phyloP scores from a whole-genome alignment of 202 grass and related monocot species.

The Setaria italica region DNA sequence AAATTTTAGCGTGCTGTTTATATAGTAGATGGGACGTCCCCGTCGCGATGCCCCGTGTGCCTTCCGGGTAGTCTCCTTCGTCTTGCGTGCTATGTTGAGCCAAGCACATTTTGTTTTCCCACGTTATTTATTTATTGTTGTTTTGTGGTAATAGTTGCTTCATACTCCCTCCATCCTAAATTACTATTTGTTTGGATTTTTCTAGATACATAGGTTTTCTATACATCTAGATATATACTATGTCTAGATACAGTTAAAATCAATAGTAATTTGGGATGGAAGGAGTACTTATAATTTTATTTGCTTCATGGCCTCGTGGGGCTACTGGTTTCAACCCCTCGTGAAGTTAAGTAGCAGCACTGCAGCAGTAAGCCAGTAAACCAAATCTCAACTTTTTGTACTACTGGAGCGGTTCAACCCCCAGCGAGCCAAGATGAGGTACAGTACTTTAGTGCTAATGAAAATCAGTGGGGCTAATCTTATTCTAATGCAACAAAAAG shows the following conservation, averaged over 20 bases:
- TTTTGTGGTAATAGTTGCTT: not conserved
- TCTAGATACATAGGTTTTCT: too few species aligned
- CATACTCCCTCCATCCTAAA: too few species aligned
- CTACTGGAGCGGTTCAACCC: not conserved
- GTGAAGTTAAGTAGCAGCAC: not conserved
- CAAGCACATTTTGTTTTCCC: slow-evolving; percentile 4
- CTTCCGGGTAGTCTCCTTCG: not conserved
- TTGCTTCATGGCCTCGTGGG: not conserved
- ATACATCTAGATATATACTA: too few species aligned
- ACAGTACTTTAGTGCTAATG: not conserved
- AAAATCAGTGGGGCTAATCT: not conserved
- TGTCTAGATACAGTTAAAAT: too few species aligned
- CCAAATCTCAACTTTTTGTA: not conserved
- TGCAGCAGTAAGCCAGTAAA: not conserved
- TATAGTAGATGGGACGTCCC: not conserved
- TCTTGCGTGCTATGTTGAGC: slow-evolving; percentile 28
- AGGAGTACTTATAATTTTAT: not conserved
- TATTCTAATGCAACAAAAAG: slow-evolving; percentile 3
- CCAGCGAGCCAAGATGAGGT: not conserved
- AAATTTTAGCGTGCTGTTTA: slow-evolving; percentile 25
- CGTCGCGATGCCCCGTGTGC: slow-evolving; percentile 11
- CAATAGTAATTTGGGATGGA: too few species aligned
- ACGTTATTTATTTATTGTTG: not conserved
- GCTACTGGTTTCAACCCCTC: not conserved
- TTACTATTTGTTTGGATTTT: too few species aligned